Evolutionary conservation across 148 eudicot genomes (phyloP).

Genomic region (Dianthus caryophyllus): DNA sequence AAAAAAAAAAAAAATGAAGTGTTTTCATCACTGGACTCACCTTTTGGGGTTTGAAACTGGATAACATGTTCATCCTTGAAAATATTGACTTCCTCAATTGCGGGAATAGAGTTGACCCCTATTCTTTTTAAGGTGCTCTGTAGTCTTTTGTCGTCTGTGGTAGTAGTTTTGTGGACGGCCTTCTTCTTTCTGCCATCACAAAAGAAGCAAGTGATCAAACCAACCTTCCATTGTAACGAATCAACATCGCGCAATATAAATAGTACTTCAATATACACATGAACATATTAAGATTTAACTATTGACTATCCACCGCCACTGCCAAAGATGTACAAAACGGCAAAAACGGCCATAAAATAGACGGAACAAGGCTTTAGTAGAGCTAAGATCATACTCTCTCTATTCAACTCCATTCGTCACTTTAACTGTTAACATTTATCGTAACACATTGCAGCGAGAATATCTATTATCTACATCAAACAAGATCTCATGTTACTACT

Average conservation of each 20-base stretch:
- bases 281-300: too few species aligned
- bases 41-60: constrained; percentile 79
- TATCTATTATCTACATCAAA: too few species aligned
- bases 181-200: constrained; percentile 71
- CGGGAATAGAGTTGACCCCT: constrained; percentile 78
- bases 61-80: constrained; percentile 85
- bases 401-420: too few species aligned
- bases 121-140: constrained; percentile 89
- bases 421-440: too few species aligned
- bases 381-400: too few species aligned
- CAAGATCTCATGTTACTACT: too few species aligned
- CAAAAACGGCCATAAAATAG: too few species aligned
- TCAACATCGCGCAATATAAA: neutral
- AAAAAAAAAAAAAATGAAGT: neutral
- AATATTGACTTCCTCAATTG: constrained; percentile 87
- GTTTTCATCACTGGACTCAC: constrained; percentile 24
- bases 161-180: constrained; percentile 86
- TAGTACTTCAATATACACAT: neutral
- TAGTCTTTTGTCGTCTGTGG: constrained; percentile 87
- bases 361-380: too few species aligned
- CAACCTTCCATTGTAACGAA: neutral
- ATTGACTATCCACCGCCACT: too few species aligned
- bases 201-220: neutral
- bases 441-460: too few species aligned
- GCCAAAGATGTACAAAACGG: too few species aligned